These are phyloP conservation scores for Scutellaria galericulata DNA, from an alignment of 257 asterid genomes.

Conservation along the genomic window DNA sequence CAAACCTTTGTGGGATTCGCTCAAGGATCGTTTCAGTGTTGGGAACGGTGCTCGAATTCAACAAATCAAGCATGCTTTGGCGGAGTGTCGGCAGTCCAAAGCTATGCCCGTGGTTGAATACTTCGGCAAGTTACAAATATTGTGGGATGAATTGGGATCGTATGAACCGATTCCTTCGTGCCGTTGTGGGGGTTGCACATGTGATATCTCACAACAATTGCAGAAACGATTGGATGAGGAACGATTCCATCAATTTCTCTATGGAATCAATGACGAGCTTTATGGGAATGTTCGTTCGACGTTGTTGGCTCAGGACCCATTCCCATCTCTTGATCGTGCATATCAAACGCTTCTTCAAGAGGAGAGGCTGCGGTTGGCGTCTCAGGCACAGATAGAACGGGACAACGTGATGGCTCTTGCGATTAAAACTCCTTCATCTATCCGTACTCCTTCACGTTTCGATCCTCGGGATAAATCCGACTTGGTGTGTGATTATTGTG, in stretches of 20 bases:
- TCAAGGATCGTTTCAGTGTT: not conserved
- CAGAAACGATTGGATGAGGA: not conserved
- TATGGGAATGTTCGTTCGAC: not conserved
- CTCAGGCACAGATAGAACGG: not conserved
- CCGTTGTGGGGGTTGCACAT: not conserved
- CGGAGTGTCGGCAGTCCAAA: not conserved
- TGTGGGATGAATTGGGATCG: slow-evolving; percentile 1
- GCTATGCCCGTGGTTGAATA: not conserved
- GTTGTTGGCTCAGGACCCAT: not conserved
- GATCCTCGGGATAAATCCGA: not conserved
- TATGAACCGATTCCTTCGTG: not conserved
- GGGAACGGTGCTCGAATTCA: not conserved
- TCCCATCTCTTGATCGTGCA: not conserved
- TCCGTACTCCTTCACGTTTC: not conserved
- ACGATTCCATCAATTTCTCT: not conserved
- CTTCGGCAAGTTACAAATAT: not conserved
- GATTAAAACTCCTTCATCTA: not conserved
- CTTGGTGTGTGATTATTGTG: too few species aligned
- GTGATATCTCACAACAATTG: not conserved
- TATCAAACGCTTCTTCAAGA: not conserved
- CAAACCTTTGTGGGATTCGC: not conserved
- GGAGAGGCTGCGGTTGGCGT: not conserved
- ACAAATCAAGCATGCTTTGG: not conserved
- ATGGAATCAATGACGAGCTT: not conserved
- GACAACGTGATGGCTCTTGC: not conserved